Base-by-base conservation (phyloP, 108 stramenopile species). In the Cyclotella choctawhatcheeana region DNA sequence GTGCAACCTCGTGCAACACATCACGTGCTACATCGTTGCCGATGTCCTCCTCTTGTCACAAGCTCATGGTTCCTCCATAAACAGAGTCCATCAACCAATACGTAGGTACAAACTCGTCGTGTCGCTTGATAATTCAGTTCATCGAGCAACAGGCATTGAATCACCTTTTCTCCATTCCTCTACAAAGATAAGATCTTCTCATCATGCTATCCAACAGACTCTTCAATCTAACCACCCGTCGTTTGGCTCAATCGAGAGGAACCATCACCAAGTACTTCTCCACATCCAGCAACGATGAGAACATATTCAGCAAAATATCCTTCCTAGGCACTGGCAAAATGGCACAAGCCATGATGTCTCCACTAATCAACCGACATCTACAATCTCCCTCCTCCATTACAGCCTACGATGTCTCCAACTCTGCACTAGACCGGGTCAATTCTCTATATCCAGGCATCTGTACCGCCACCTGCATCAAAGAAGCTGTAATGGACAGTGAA, bases 301-400 rank as follows among this genome's bases (percentile, higher is more conserved):
- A 70, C 58, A 76, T 84, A 29, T 90, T 80, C 61, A 76, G 82
- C 32, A 95, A 92, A 78, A 81, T 95, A 44, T 66, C 90, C 63
- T 93, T 95, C 63, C 82, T 97, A 44, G 97, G 97, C 27, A 87
- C 93, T n/a, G 97, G 97, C 16, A 94, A 91, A 69, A 98, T 98
- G 97, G 90, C 91, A 27, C 93, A 96, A 63, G 93, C 97, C 44
- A 87, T 98, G 82, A 76, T 98, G 31, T 70, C 81, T 44, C 93
- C 93, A 25, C 73, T 96, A 33, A 84, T 93, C 22, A 53, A 54
- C 43, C 71, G 69, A n/a, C 85, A 89, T 13, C 75, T 86, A 20
- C 88, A 89, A 66, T 77, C 85, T 1, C 86, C 83, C 10, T 71
- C 84, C 18, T 70, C 85, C 25, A 78, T 92, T 25, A 67, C 85